phyloP scores from a whole-genome alignment of 108 stramenopile species.

The Cylindrotheca fusiformis region DNA sequence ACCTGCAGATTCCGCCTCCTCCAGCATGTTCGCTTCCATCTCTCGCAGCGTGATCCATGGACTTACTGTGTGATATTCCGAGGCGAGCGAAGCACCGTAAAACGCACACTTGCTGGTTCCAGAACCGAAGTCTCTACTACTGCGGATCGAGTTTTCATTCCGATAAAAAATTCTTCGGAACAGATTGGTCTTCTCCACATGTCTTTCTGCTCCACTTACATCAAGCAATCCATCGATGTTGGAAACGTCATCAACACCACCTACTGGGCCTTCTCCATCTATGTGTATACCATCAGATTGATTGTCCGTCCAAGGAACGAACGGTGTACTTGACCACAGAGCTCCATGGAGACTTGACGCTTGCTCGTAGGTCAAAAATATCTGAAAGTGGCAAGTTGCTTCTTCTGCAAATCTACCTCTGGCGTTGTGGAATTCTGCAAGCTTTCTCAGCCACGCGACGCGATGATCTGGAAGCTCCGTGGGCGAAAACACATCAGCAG shows the following conservation, averaged over 20 bases:
- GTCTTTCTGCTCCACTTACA: conserved; percentile 40
- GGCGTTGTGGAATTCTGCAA: conserved; percentile 81
- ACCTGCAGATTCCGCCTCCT: conserved; percentile 79
- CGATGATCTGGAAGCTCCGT: conserved; percentile 85
- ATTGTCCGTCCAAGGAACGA: conserved; percentile 80
- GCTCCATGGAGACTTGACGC: conserved; percentile 71
- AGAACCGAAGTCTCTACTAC: conserved; percentile 65
- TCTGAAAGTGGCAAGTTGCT: conserved; percentile 81
- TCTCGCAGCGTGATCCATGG: conserved; percentile 73
- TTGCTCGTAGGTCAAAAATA: conserved; percentile 68
- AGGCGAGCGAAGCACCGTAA: conserved; percentile 68
- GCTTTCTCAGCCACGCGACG: conserved; percentile 77
- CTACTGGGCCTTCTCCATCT: conserved; percentile 57
- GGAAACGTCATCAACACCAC: conserved; percentile 42
- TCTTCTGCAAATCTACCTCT: conserved; percentile 80
- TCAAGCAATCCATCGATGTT: conserved; percentile 45
- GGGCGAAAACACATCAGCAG: conserved; percentile 85
- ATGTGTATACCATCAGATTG: conserved; percentile 56
- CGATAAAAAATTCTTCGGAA: conserved; percentile 84
- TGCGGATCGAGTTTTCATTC: conserved; percentile 72
- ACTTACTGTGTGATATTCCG: conserved; percentile 58
- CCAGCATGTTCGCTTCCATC: conserved; percentile 83
- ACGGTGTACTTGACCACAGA: conserved; percentile 83
- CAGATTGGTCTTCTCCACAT: conserved; percentile 54
- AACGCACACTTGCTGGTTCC: conserved; percentile 69